phyloP scores from a whole-genome alignment of 1,284 basidiomycete genomes.

The Phaffia rhodozyma region DNA sequence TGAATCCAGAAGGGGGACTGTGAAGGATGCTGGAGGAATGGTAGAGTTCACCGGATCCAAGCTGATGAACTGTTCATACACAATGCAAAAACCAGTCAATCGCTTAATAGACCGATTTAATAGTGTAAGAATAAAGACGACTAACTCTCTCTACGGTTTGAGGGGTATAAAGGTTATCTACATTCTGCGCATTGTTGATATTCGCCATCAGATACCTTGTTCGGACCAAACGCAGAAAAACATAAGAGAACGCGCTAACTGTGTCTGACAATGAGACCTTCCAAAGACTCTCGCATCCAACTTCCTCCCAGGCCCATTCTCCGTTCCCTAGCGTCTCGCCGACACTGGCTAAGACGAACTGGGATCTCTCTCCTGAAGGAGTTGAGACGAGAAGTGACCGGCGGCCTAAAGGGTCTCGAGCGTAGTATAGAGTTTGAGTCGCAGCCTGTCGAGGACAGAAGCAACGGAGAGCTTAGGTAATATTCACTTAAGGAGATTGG shows the following conservation, averaged over 20 bases:
- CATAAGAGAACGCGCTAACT: not conserved
- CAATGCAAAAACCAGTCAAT: conserved; percentile 4
- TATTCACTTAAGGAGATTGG: conserved; percentile 3
- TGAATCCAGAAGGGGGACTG: conserved; percentile 6
- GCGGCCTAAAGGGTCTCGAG: conserved; percentile 78
- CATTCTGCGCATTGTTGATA: conserved; percentile 20
- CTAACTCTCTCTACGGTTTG: not conserved
- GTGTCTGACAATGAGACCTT: not conserved
- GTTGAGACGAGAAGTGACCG: conserved; percentile 60
- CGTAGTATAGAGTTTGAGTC: conserved; percentile 51
- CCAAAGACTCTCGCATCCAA: conserved; percentile 17
- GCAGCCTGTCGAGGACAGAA: conserved; percentile 34
- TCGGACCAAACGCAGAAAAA: not conserved
- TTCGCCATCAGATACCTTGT: not conserved
- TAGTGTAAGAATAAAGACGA: not conserved
- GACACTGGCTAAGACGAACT: conserved; percentile 7
- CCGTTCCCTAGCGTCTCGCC: not conserved
- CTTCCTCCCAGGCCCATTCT: conserved; percentile 6
- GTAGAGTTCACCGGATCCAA: conserved; percentile 22
- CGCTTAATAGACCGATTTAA: not conserved
- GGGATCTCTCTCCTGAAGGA: not conserved
- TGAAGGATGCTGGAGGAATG: conserved; percentile 18
- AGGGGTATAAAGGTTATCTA: conserved; percentile 19
- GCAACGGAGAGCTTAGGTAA: conserved; percentile 5
- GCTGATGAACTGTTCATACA: conserved; percentile 19